Evolutionary conservation across 176 grass and related monocot species (phyloP).

Genomic region (Zoysia pacifica): DNA sequence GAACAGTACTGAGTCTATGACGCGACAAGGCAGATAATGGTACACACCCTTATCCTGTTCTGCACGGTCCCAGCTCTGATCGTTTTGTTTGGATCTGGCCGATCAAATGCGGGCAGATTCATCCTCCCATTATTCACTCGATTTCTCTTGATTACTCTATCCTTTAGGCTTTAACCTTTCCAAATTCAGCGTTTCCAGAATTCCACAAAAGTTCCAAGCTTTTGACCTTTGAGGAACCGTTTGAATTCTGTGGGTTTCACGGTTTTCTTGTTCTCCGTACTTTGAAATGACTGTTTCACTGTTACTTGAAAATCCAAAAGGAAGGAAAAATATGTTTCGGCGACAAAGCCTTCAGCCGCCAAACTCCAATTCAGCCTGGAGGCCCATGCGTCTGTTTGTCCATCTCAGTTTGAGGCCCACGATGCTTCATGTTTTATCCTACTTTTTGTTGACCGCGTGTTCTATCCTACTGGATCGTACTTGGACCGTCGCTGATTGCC

Average conservation of each 20-base stretch:
- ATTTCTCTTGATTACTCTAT: not conserved
- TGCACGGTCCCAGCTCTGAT: not conserved
- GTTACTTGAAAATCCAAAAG: no score
- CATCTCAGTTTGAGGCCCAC: not conserved
- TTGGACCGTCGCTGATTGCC: not conserved
- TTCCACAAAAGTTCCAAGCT: not conserved
- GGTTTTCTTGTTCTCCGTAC: not conserved
- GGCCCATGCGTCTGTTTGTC: not conserved
- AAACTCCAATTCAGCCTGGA: not conserved
- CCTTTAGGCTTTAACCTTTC: not conserved
- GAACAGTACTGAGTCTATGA: not conserved
- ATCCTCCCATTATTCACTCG: not conserved
- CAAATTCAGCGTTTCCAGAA: not conserved
- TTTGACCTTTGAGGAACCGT: not conserved
- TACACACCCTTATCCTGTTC: constrained; percentile 10
- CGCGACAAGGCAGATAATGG: not conserved
- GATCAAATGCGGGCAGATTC: not conserved
- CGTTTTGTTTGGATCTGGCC: not conserved
- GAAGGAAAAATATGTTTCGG: no score
- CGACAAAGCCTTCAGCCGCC: not conserved
- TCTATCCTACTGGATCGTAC: not conserved
- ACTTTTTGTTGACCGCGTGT: no score
- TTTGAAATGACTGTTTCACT: no score
- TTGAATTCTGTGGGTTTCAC: not conserved
- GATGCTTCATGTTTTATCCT: not conserved